phyloP scores from a whole-genome alignment of 1,284 basidiomycete species.

The Cutaneotrichosporon dermatis region DNA sequence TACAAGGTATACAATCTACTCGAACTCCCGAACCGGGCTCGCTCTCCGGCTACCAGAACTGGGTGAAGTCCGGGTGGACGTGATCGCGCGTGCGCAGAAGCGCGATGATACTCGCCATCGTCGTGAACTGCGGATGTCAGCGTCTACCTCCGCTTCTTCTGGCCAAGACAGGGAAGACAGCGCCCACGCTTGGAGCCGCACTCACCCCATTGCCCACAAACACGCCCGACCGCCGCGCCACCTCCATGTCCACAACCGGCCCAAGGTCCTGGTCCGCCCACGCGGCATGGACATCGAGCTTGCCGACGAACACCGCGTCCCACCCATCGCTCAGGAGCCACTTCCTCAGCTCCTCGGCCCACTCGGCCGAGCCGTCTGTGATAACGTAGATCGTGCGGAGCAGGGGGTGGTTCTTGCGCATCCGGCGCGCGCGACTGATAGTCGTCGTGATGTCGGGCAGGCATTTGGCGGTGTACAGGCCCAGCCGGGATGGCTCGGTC shows the following conservation, averaged over 20 bases:
- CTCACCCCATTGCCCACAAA: slow-evolving; percentile 73
- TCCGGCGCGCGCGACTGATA: slow-evolving; percentile 44
- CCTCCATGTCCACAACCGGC: slow-evolving; percentile 65
- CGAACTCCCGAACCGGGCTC: too few relatives aligned
- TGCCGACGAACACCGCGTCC: slow-evolving; percentile 52
- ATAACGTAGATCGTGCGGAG: slow-evolving; percentile 44
- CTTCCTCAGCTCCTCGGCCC: slow-evolving; percentile 39
- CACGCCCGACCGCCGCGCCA: slow-evolving; percentile 62
- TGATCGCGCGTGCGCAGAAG: slow-evolving; percentile 43
- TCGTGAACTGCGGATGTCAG: slow-evolving; percentile 38
- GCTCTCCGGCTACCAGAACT: slow-evolving; percentile 40
- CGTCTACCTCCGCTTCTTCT: too few relatives aligned
- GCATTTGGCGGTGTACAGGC: slow-evolving; percentile 47
- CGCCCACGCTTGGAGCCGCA: slow-evolving; percentile 8
- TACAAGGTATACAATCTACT: too few relatives aligned
- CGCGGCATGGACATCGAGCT: slow-evolving; percentile 52
- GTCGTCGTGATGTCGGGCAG: slow-evolving; percentile 39
- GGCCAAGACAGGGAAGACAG: too few relatives aligned
- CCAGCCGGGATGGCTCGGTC: slow-evolving; percentile 38
- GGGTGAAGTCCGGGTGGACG: slow-evolving; percentile 47
- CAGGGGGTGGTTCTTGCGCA: slow-evolving; percentile 47
- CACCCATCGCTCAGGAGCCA: slow-evolving; percentile 52
- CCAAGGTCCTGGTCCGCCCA: slow-evolving; percentile 56
- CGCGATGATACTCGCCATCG: slow-evolving; percentile 44
- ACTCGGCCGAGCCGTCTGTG: slow-evolving; percentile 34